Evolutionary conservation across 2,329 filamentous ascomycete species (phyloP), one percentile per base, ranked within the genome.

Genomic region (Diaporthe aspalathi): DNA sequence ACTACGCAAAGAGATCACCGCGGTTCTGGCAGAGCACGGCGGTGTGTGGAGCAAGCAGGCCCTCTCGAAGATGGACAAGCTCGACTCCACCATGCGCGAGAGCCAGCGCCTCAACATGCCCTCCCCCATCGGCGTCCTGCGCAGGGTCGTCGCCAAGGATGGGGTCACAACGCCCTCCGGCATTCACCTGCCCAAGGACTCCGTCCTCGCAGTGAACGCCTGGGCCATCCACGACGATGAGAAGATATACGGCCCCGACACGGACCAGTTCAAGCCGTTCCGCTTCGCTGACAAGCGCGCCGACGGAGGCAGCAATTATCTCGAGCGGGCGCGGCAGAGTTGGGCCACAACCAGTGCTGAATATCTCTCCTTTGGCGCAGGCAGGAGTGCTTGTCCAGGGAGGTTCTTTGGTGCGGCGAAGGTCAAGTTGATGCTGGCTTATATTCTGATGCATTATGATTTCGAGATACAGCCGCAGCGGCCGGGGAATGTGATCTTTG

Each of bases 361-460:
- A 32, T 78, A 76, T 35, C 52, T 77, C 20, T 75, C 73, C 9
- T 84, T 83, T 71, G 83, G 83, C 1, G 78, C 83, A 72, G 83
- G 83, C 0, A 73, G 75, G 6, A 80, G 82, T 69, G 80, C 81
- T 0, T 84, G 82, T 56, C 82, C 82, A 0, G 82, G 82, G 0
- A 72, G 82, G 1, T 83, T 82, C 74, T 83, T 83, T 75, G 81
- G 81, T 2, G 74, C 76, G 6, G 79, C 77, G 53, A 77, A 81
- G 76, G 76, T 83, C 22, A 82, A 83, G 77, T 70, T 78, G 2
- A 73, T 78, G 74, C 72, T 79, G 22, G 76, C 76, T n/a, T 75
- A 77, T 49, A 63, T 77, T 29, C 27, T 79, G 16, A 32, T 71
- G 65, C 68, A 75, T 57, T 79, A 78, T 54, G 77, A 79, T 32